Percentiles rank a stretch among this genome's conserved stretches.
These are phyloP conservation scores for Orbilia javanica DNA, from an alignment of 2,329 filamentous ascomycete genomes.

Conservation along the genomic window DNA sequence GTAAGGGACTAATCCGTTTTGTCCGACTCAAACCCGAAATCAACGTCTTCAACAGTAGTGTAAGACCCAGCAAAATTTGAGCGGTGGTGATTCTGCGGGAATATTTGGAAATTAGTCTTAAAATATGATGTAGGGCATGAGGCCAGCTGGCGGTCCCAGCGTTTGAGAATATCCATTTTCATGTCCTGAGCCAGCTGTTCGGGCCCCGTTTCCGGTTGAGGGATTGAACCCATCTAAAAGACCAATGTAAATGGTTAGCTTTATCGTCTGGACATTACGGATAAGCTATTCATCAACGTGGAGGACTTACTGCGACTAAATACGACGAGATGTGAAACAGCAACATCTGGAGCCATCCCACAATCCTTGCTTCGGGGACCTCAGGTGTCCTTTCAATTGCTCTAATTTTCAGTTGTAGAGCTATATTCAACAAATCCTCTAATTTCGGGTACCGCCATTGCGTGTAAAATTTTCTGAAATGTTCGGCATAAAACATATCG, in stretches of 20 bases:
- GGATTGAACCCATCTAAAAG: slow-evolving; percentile 2
- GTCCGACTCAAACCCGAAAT: background rate
- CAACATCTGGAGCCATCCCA: slow-evolving; percentile 23
- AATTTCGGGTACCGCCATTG: slow-evolving; percentile 10
- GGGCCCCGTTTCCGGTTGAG: background rate
- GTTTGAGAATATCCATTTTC: slow-evolving; percentile 7
- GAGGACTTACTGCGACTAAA: slow-evolving; percentile 11
- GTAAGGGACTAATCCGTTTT: background rate
- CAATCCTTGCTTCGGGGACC: slow-evolving; percentile 8
- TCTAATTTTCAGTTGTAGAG: background rate
- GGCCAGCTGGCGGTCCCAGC: slow-evolving; percentile 23
- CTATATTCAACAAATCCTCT: slow-evolving; percentile 3
- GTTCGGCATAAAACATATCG: background rate
- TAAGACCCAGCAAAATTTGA: background rate
- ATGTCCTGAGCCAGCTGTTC: slow-evolving; percentile 10
- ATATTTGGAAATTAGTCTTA: slow-evolving; percentile 21
- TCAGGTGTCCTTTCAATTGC: slow-evolving; percentile 8
- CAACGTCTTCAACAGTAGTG: background rate
- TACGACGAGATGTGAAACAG: slow-evolving; percentile 33
- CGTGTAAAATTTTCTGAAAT: background rate
- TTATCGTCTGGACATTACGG: background rate
- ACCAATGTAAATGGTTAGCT: background rate
- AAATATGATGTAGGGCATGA: slow-evolving; percentile 25
- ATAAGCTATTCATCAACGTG: background rate
- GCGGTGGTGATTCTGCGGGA: background rate